Conservation (phyloP, 139 green algal species). For the Haematococcus lacustris region DNA sequence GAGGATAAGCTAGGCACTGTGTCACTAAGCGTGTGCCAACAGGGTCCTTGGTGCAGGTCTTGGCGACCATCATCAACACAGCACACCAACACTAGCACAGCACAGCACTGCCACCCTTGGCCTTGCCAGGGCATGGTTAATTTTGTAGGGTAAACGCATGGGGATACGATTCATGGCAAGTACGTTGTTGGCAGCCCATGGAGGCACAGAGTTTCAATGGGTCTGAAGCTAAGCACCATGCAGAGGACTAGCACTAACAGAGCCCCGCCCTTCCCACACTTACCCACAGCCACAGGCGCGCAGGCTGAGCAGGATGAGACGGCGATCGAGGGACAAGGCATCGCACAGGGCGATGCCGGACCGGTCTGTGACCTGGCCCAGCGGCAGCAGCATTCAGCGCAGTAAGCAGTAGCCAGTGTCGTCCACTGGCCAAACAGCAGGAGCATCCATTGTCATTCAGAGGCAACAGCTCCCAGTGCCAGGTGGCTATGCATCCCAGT, state of each 20-base stretch:
- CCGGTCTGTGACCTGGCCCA: slow-evolving; percentile 22
- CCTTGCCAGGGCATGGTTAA: neutral
- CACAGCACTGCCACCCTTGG: neutral
- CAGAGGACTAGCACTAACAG: neutral
- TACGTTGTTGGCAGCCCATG: neutral
- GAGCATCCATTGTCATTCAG: neutral
- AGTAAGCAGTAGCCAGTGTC: neutral
- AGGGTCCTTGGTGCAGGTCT: neutral
- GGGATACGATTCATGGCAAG: neutral
- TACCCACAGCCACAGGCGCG: neutral
- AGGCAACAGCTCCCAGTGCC: neutral
- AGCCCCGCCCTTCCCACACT: neutral
- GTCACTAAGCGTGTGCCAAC: neutral
- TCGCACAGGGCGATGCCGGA: slow-evolving; percentile 4
- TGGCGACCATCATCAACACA: neutral
- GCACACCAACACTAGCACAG: neutral
- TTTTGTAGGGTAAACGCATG: neutral
- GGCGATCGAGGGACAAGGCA: slow-evolving; percentile 27
- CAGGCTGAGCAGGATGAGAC: slow-evolving; percentile 27
- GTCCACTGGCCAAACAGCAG: neutral
- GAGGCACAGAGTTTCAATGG: neutral
- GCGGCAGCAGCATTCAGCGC: neutral
- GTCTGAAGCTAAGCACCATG: slow-evolving; percentile 10
- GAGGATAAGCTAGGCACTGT: neutral
- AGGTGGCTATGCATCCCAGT: neutral